These are phyloP conservation scores for Pseudocercospora macadamiae DNA, from an alignment of 2,329 filamentous ascomycete genomes.

Conservation along the genomic window DNA sequence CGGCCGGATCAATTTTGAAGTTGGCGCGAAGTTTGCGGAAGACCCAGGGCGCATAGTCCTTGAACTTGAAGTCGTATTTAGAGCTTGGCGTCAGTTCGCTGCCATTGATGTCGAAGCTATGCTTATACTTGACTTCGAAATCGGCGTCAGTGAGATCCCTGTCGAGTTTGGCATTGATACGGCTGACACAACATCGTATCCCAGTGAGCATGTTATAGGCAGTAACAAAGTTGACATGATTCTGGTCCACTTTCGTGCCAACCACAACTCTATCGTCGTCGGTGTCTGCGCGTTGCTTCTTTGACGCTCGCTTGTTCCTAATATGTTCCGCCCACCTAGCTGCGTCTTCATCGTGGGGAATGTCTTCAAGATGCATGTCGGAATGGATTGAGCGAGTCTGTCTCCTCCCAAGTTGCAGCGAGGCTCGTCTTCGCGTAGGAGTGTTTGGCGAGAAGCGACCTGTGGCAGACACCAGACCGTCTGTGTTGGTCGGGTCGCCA, in stretches of 20 bases:
- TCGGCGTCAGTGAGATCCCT: constrained; percentile 86
- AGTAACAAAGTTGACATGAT: constrained; percentile 89
- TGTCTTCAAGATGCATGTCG: constrained; percentile 80
- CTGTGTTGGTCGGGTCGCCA: constrained; percentile 51
- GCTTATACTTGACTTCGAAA: constrained; percentile 94
- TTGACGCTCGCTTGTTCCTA: constrained; percentile 86
- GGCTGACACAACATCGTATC: constrained; percentile 93
- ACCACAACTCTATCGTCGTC: constrained; percentile 92
- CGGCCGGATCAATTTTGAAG: constrained; percentile 91
- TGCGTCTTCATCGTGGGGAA: constrained; percentile 86
- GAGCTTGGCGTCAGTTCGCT: constrained; percentile 97
- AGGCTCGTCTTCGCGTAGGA: constrained; percentile 70
- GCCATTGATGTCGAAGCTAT: constrained; percentile 97
- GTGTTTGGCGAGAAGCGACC: constrained; percentile 80
- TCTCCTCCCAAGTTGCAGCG: constrained; percentile 78
- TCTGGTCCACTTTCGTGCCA: constrained; percentile 96
- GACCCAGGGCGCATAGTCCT: constrained; percentile 99
- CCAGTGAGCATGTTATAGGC: constrained; percentile 99
- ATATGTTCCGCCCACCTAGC: constrained; percentile 91
- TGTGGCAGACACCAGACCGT: constrained; percentile 64
- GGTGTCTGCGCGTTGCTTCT: constrained; percentile 79
- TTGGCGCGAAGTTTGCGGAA: constrained; percentile 87
- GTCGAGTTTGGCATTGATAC: constrained; percentile 96
- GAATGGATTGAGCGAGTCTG: constrained; percentile 84
- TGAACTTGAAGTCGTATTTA: constrained; percentile 99